A percentile compares a stretch with the other conserved stretches of the same genome.
These are phyloP conservation scores for Penicillium soppii DNA, from an alignment of 495 filamentous ascomycete species.

Conservation along the genomic window DNA sequence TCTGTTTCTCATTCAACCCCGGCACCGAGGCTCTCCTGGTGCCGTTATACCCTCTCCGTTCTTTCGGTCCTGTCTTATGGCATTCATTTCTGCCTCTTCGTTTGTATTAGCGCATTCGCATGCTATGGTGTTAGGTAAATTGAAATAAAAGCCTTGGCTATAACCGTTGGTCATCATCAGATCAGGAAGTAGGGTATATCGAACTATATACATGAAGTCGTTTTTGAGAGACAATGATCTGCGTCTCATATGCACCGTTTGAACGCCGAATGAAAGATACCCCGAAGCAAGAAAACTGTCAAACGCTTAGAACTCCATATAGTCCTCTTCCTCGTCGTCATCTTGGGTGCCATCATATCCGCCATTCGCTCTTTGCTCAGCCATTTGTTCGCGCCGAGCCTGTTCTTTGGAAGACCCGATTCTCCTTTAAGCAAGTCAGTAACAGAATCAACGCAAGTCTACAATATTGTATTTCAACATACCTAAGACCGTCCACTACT, in stretches of 20 bases:
- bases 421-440: constrained; percentile 27
- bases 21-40: background rate
- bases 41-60: constrained; percentile 7
- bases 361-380: constrained; percentile 41
- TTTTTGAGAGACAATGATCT: constrained; percentile 17
- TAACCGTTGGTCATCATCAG: constrained; percentile 14
- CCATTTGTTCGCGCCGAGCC: constrained; percentile 46
- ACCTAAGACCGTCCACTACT: constrained; percentile 83
- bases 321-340: constrained; percentile 46
- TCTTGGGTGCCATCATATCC: constrained; percentile 42
- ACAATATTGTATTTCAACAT: constrained; percentile 9
- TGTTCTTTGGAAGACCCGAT: constrained; percentile 50
- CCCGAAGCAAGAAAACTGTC: constrained; percentile 1
- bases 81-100: constrained; percentile 14
- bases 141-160: constrained; percentile 29
- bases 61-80: background rate
- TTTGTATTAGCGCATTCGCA: constrained; percentile 38
- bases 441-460: background rate
- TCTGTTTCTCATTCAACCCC: background rate
- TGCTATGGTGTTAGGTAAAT: constrained; percentile 42
- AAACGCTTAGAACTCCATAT: constrained; percentile 46
- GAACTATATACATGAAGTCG: constrained; percentile 33
- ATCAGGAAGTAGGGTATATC: constrained; percentile 38
- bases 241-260: constrained; percentile 25
- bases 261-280: constrained; percentile 23